Evolutionary conservation across 2,329 filamentous ascomycete genomes (phyloP).

Genomic region (Tympanopsis confertula): DNA sequence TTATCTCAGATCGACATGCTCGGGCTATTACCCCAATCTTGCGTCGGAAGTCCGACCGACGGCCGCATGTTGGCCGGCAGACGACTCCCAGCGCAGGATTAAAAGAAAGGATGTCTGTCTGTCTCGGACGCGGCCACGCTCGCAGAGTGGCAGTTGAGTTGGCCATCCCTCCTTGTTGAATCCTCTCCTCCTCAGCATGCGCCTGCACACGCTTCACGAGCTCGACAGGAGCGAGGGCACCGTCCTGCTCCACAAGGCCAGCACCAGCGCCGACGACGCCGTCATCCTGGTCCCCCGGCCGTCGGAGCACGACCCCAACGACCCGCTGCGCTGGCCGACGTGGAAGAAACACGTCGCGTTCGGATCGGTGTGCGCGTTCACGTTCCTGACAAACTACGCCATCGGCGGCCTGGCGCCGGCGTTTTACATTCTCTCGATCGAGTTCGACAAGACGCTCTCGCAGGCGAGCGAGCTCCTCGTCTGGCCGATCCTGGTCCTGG

Average conservation of each 20-base stretch:
- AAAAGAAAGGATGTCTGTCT: too few relatives aligned
- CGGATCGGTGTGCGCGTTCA: constrained; percentile 26
- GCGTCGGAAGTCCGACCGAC: too few relatives aligned
- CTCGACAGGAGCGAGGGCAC: too few relatives aligned
- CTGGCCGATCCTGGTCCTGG: constrained; percentile 28
- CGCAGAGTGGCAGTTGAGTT: too few relatives aligned
- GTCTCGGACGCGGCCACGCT: too few relatives aligned
- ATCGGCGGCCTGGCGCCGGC: constrained; percentile 30
- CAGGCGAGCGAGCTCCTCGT: constrained; percentile 29
- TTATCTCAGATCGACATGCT: too few relatives aligned
- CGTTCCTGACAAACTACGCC: constrained; percentile 30
- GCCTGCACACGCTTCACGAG: too few relatives aligned
- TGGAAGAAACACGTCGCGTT: constrained; percentile 32
- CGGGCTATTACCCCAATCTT: too few relatives aligned
- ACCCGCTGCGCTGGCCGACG: constrained; percentile 31
- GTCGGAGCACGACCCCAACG: constrained; percentile 29
- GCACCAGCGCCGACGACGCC: constrained; percentile 3
- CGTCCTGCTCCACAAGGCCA: constrained; percentile 10
- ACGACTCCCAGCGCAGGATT: too few relatives aligned
- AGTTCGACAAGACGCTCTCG: constrained; percentile 27
- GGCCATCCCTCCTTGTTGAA: too few relatives aligned
- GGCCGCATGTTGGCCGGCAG: too few relatives aligned
- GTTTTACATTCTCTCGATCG: constrained; percentile 26
- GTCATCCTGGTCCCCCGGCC: constrained; percentile 30
- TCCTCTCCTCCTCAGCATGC: too few relatives aligned